Base-by-base conservation (phyloP, 1,139 yeast genomes). In the Suhomyces bolitotheri region DNA sequence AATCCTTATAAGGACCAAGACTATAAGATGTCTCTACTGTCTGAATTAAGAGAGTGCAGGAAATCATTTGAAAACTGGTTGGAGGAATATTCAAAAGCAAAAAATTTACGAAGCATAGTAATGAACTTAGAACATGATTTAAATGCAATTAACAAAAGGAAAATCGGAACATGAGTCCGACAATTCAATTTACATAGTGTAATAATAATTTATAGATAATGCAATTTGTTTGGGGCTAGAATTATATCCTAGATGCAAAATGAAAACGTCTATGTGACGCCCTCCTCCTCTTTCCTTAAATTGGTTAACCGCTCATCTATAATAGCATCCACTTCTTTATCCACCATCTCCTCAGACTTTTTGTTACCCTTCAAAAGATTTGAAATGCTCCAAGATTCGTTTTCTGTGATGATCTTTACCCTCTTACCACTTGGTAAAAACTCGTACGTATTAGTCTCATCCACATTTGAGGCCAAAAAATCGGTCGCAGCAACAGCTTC, bases 381-480 rank as follows among this genome's bases (percentile, higher is more conserved):
- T 40, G 40, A 53, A 36, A 46, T 36, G 44, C 41, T 35, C 49
- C 47, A 44, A 11, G 53, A 58, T 36, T 64, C 41, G 53, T 41
- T 44, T 16, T 42, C 45, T 29, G 56, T 45, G 38, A 71, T 67
- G 30, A 71, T 62, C 47, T 69, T 75, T 28, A 76, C 73, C 34
- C 73, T 57, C 47, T 80, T 80, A 12, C 92, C 92, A 58, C 87
- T 81, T 1, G 92, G 92, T 34, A 83, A 60, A 21, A 78, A 60
- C 47, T 83, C 90, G 35, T 66, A 73, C 3, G 64, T 69, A 38
- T 66, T 73, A n/a, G n/a, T n/a, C 48, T 57, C 43, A 16, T 50
- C 49, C 15, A 44, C 6, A 4, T 9, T 46, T 7, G 30, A 23
- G 6, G 25, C 21, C 27, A 56, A 55, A 27, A 45, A 50, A 31